Evolutionary conservation across 2,329 filamentous ascomycete genomes (phyloP), one percentile per base, ranked within the genome.

Genomic region (Alternaria atra): DNA sequence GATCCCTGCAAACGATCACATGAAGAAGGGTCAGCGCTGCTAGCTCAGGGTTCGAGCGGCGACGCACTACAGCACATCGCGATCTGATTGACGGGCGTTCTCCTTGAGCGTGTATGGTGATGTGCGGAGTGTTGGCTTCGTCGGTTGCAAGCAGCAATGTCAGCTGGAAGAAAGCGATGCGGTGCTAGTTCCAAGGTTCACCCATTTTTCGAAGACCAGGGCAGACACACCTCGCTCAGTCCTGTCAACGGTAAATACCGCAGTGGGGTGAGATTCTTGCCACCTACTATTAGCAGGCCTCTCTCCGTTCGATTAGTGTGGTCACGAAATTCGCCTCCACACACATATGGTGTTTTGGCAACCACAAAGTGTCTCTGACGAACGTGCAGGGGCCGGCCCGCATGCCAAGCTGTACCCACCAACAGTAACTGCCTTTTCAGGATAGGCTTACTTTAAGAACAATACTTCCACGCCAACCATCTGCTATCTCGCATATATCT

Each of bases 381-480:
- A 34, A 48, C 25, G 39, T 6, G 20, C 46, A 48, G 46, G 46
- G 46, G 46, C 12, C 46, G 30, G 46, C 4, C 46, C 46, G 46
- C 46, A 35, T 48, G 46, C 46, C 46, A 48, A 48, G 46, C 17
- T 17, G 17, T 23, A 34, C 30, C 44, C 17, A 40, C 23, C 46
- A 35, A 32, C 30, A 48, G 30, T 34, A 48, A 48, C 46, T 48
- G 30, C 46, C 46, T 48, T 23, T 48, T 48, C 30, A 32, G 32
- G 46, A 48, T 17, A 48, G 7, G 7, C 30, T 34, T 10, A 15
- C 3, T 20, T n/a, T 20, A 23, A 23, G 13, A 23, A 34, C 30
- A 23, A 48, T 48, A 15, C 46, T 48, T n/a, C 30, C 20, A 35
- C 46, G 25, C 46, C 46, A 48, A 48, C 46, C 46, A 48, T 48